Percentiles rank a stretch among this genome's conserved stretches.
phyloP scores from a whole-genome alignment of 2,329 filamentous ascomycete genomes.

The Pestalotiopsis sp. region DNA sequence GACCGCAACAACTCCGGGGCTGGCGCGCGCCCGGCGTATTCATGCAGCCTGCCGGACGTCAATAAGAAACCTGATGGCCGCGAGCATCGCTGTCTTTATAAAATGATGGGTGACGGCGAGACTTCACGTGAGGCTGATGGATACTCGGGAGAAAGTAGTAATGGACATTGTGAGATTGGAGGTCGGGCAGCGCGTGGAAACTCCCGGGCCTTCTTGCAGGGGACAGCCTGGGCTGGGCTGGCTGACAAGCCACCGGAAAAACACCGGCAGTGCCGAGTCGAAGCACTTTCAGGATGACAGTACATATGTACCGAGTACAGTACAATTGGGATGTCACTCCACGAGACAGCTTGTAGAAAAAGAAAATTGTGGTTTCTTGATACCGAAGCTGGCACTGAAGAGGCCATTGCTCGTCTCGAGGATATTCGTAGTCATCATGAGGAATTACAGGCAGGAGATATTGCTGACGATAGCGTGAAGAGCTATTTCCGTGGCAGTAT shows the following conservation, averaged over 20 bases:
- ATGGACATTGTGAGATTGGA: conserved; percentile 4
- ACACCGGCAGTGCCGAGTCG: background rate
- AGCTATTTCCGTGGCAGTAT: no score
- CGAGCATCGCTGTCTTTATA: background rate
- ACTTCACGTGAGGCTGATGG: conserved; percentile 5
- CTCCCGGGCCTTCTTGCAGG: background rate
- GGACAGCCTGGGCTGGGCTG: background rate
- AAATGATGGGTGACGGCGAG: background rate
- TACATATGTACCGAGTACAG: no score
- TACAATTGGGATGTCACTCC: no score
- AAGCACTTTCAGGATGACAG: background rate
- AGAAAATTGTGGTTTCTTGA: no score
- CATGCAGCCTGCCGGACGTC: background rate
- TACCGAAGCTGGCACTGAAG: no score
- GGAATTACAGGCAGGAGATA: no score
- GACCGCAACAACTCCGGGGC: background rate
- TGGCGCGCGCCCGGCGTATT: background rate
- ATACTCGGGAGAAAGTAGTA: background rate
- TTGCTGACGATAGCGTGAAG: no score
- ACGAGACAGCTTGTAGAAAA: no score
- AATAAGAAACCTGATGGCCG: background rate
- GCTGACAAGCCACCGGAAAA: conserved; percentile 3
- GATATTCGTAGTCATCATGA: no score
- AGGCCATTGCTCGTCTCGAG: no score
- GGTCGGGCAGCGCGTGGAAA: conserved; percentile 1